Evolutionary conservation across 148 eudicot genomes (phyloP), one percentile per base, ranked within the genome.

Genomic region (Heliamphora exappendiculata): DNA sequence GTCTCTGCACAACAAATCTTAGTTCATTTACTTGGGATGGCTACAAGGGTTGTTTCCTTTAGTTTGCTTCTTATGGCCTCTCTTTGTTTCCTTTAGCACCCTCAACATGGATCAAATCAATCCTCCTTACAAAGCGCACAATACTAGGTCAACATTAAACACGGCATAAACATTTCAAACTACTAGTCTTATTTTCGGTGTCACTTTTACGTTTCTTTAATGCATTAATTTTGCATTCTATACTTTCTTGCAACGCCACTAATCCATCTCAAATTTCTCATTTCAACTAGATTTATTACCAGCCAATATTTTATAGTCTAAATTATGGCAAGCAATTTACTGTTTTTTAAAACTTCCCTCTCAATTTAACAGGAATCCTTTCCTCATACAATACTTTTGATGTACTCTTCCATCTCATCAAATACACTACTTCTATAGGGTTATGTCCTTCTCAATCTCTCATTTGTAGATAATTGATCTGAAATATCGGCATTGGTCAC

Each of bases 11-110:
- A 41, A 67, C 17, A 41, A 41, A 14, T 26, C 34, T 26, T 42
- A 6, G 3, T 37, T 29, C 4, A 67, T n/a, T 22, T 41, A 67
- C 72, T 44, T 22, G 49, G 49, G 47, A 19, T n/a, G 1, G 42
- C 22, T 16, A 14, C 10, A 28, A 31, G 47, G 14, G 37, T 16
- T 29, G 39, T n/a, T 67, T 66, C 49, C 29, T 66, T 49, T 39
- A 66, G 64, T 10, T 26, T 47, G 45, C 70, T 39, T 49, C 73
- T 70, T 47, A 49, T 67, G 22, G 53, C 22, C 71, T 22, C 53
- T 36, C 70, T 37, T n/a, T 66, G 12, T 67, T 36, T 11, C 4
- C 5, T 0, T 64, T 64, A 17, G 24, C 44, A 64, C 0, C 16
- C 4, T 7, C 7, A 41, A 41, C 53, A 22, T 67, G 14, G 19